Evolutionary conservation across 139 green algal species (phyloP).

Genomic region (Coelastrella sp.): DNA sequence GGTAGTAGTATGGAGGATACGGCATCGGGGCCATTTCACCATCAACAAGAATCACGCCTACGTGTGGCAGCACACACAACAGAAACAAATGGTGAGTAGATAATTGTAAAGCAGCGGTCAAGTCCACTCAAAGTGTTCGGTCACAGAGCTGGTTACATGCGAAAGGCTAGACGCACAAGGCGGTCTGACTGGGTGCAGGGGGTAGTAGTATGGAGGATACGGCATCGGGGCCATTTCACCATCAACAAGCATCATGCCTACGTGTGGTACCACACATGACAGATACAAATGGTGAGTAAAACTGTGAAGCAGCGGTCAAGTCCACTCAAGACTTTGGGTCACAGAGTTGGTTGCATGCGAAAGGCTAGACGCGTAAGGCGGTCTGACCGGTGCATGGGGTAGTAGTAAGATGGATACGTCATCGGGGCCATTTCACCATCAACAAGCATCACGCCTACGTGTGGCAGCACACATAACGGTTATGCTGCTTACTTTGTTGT

Average conservation of each 20-base stretch:
- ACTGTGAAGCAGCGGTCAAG: no score
- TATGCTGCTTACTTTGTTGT: no score
- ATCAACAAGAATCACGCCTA: neutral
- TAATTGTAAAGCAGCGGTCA: no score
- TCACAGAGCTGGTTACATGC: no score
- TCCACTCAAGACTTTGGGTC: no score
- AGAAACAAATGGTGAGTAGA: no score
- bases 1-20: neutral
- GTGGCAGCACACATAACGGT: neutral
- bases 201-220: neutral
- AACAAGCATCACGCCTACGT: neutral
- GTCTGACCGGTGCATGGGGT: neutral
- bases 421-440: neutral
- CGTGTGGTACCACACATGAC: neutral
- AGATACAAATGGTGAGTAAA: no score
- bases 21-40: neutral
- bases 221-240: neutral
- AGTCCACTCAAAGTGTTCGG: no score
- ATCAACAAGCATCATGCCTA: neutral
- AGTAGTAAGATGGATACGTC: neutral
- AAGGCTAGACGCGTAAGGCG: neutral
- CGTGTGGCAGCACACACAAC: neutral
- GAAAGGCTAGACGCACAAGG: no score
- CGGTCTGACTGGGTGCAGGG: neutral
- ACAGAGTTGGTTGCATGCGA: no score